Evolutionary conservation across 2,329 filamentous ascomycete species (phyloP).

Genomic region (Beauveria australis): DNA sequence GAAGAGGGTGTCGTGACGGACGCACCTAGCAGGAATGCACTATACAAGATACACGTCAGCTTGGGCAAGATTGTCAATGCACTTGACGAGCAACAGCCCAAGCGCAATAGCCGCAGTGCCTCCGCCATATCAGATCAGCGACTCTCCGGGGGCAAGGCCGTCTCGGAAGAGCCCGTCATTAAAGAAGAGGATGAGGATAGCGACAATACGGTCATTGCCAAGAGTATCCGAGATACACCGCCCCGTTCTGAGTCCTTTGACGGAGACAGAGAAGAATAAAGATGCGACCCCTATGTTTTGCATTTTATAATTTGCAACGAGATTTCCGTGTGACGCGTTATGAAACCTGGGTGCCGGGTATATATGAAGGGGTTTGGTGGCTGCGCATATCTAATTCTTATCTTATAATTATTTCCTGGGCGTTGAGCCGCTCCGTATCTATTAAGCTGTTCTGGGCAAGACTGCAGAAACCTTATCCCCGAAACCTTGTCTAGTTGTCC

Average conservation of each 20-base stretch:
- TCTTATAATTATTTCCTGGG: neutral
- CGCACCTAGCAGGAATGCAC: constrained; percentile 52
- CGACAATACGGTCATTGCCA: constrained; percentile 24
- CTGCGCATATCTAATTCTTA: neutral
- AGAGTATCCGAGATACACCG: constrained; percentile 20
- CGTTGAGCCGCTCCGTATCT: neutral
- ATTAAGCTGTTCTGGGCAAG: neutral
- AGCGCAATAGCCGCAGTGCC: constrained; percentile 36
- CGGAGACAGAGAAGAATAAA: constrained; percentile 24
- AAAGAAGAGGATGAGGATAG: constrained; percentile 40
- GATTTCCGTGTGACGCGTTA: constrained; percentile 2
- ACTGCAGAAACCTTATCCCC: neutral
- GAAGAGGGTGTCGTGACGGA: constrained; percentile 53
- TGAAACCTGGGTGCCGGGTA: neutral
- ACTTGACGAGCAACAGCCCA: constrained; percentile 38
- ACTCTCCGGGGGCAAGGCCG: constrained; percentile 29
- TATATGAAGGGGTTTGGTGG: constrained; percentile 4
- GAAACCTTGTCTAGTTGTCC: neutral
- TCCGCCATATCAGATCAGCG: constrained; percentile 28
- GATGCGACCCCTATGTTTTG: neutral
- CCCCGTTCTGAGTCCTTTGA: constrained; percentile 14
- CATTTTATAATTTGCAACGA: neutral
- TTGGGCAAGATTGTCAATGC: constrained; percentile 60
- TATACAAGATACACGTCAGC: constrained; percentile 61
- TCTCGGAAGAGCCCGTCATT: constrained; percentile 35